phyloP scores from a whole-genome alignment of 2,329 filamentous ascomycete species.

The Cercospora citrullina region DNA sequence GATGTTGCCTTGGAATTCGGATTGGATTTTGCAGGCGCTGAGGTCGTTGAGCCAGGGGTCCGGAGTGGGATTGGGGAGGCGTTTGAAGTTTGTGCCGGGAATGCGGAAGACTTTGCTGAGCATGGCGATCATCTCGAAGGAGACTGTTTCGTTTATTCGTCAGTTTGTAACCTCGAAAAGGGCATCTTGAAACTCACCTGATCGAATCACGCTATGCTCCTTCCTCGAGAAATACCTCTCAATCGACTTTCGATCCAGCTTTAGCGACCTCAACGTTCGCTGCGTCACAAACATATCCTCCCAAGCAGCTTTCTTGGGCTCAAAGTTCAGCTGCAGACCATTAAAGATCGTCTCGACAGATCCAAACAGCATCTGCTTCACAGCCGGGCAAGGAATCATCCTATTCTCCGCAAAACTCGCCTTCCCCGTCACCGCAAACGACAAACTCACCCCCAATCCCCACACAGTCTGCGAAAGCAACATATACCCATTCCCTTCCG shows the following conservation, averaged over 20 bases:
- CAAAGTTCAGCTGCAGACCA: conserved; percentile 8
- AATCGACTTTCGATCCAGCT: conserved; percentile 9
- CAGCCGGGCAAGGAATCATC: conserved; percentile 13
- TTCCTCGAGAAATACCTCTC: conserved; percentile 12
- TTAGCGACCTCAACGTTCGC: conserved; percentile 8
- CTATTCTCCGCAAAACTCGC: background rate
- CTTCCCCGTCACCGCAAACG: conserved; percentile 12
- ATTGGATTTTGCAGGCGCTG: conserved; percentile 12
- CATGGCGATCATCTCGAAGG: conserved; percentile 22
- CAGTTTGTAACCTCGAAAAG: background rate
- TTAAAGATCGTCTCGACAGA: conserved; percentile 15
- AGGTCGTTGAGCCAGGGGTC: conserved; percentile 18
- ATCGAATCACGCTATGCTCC: conserved; percentile 9
- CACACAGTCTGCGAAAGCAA: conserved; percentile 13
- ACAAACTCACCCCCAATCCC: conserved; percentile 13
- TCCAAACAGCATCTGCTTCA: conserved; percentile 18
- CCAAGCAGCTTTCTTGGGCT: conserved; percentile 7
- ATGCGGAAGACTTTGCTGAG: conserved; percentile 16
- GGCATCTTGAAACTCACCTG: background rate
- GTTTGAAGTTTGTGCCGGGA: conserved; percentile 16
- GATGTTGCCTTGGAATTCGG: conserved; percentile 15
- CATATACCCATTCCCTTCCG: conserved; percentile 18
- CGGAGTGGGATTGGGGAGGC: conserved; percentile 16
- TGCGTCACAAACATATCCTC: conserved; percentile 12
- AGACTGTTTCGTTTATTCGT: background rate